Evolutionary conservation across 192 early-diverging fungal genomes (phyloP).

Genomic region (Gryganskiella cystojenkinii): DNA sequence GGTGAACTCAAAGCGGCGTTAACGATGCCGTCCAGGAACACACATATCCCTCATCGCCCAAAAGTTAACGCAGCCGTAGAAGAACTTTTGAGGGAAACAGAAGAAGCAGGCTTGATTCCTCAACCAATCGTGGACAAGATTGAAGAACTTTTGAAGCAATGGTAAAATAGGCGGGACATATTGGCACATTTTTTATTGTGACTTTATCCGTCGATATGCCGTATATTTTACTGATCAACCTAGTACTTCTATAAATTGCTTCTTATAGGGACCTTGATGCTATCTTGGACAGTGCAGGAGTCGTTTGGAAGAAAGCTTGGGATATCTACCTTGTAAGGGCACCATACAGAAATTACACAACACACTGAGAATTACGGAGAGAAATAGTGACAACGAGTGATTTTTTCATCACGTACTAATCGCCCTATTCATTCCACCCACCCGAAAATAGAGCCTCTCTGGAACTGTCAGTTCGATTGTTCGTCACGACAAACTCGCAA

Average conservation of each 20-base stretch:
- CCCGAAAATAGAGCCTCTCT: conserved; percentile 5
- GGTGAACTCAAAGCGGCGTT: conserved; percentile 21
- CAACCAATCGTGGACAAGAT: conserved; percentile 33
- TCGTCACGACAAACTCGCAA: conserved; percentile 39
- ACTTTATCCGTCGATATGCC: background rate
- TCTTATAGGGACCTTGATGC: conserved; percentile 31
- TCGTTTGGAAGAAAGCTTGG: conserved; percentile 22
- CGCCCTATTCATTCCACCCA: background rate
- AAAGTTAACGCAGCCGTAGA: conserved; percentile 17
- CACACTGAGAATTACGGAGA: background rate
- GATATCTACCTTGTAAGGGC: conserved; percentile 31
- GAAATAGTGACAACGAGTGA: too few relatives aligned
- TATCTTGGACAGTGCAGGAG: conserved; percentile 13
- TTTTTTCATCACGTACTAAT: background rate
- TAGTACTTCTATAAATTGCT: background rate
- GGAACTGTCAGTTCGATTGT: conserved; percentile 29
- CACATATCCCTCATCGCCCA: conserved; percentile 13
- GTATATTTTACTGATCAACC: background rate
- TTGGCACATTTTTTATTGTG: background rate
- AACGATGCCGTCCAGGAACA: conserved; percentile 35
- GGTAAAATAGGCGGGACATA: background rate
- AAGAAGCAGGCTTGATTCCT: conserved; percentile 29
- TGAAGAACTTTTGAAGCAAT: conserved; percentile 36
- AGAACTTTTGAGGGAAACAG: conserved; percentile 13
- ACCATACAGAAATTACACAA: background rate